Conservation (phyloP, 306 rosid genomes). For the Quercus bicolor region DNA sequence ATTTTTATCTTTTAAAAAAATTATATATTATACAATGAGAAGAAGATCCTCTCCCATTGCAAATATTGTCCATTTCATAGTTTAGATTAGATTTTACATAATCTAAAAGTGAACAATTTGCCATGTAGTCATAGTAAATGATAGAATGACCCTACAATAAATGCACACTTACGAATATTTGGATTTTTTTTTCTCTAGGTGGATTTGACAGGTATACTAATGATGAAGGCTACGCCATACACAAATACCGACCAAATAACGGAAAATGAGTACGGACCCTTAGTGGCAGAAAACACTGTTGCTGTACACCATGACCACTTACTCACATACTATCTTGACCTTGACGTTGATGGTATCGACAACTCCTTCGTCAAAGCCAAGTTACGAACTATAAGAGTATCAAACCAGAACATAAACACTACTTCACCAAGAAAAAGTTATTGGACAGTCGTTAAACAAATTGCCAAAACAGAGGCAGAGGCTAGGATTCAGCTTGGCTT, state of each 20-base stretch:
- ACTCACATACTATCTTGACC: constrained; percentile 71
- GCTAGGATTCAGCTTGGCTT: constrained; percentile 52
- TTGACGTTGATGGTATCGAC: constrained; percentile 58
- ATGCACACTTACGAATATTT: background rate
- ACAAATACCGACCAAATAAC: constrained; percentile 34
- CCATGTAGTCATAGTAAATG: no score
- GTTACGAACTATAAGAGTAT: constrained; percentile 26
- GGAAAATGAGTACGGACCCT: constrained; percentile 44
- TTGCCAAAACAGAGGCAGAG: constrained; percentile 57
- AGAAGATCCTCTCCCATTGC: no score
- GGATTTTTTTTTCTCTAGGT: constrained; percentile 44
- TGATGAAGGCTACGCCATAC: constrained; percentile 60
- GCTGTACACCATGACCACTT: constrained; percentile 73
- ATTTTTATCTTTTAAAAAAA: no score
- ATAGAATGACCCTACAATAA: no score
- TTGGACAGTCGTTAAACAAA: constrained; percentile 60
- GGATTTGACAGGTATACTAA: constrained; percentile 67
- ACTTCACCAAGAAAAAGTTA: constrained; percentile 67
- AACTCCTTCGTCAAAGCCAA: constrained; percentile 70
- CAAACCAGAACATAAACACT: constrained; percentile 1
- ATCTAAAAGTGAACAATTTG: no score
- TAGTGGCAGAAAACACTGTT: constrained; percentile 65
- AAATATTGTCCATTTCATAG: no score
- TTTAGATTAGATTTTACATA: no score
- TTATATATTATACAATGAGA: no score